Evolutionary conservation across 2,329 filamentous ascomycete species (phyloP).

Genomic region (Teratosphaeria gauchensis): DNA sequence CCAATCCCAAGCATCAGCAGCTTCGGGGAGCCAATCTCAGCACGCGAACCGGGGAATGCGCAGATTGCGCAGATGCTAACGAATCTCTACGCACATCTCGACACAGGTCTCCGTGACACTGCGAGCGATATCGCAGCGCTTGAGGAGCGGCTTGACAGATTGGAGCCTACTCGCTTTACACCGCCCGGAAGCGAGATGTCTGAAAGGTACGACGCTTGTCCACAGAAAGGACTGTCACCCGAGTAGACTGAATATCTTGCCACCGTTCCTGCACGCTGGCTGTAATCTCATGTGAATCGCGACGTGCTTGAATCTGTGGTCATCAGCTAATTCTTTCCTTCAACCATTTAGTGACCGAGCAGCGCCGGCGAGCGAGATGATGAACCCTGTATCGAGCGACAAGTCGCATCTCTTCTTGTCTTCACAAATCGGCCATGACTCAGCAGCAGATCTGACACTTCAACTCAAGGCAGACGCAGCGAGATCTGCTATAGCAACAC

Average conservation of each 20-base stretch:
- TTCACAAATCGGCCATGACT: neutral
- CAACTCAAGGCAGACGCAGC: neutral
- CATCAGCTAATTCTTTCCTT: neutral
- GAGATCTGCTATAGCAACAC: neutral
- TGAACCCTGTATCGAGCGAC: neutral
- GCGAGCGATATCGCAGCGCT: neutral
- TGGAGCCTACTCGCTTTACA: constrained; percentile 11
- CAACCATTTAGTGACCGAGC: neutral
- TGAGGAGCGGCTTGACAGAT: constrained; percentile 11
- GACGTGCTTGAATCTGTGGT: neutral
- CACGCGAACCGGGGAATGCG: neutral
- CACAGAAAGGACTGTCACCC: neutral
- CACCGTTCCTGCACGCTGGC: neutral
- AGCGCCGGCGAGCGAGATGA: neutral
- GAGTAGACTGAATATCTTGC: too few relatives aligned
- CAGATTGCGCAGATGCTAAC: neutral
- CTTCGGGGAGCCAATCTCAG: neutral
- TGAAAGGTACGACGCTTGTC: neutral
- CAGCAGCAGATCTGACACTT: neutral
- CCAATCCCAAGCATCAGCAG: neutral
- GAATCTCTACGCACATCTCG: neutral
- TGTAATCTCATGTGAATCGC: neutral
- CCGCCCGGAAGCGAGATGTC: constrained; percentile 8
- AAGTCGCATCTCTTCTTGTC: neutral
- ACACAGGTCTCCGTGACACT: neutral